phyloP scores from a whole-genome alignment of 805 yeast genomes.

The Candida stauntonica region DNA sequence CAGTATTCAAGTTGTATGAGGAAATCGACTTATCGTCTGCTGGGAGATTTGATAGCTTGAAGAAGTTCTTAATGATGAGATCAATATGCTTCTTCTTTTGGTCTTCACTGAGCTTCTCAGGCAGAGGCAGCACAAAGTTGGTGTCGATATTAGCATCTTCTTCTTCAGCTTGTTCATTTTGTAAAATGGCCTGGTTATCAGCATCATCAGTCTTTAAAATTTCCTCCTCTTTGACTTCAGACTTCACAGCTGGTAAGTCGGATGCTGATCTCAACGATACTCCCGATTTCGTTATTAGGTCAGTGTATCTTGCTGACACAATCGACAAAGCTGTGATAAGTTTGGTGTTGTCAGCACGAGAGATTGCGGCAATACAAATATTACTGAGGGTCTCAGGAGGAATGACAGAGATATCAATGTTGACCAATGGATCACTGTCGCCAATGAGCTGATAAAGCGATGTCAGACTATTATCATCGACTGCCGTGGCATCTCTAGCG shows the following conservation, averaged over 20 bases:
- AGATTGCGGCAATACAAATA: constrained; percentile 65
- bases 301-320: constrained; percentile 59
- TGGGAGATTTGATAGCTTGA: constrained; percentile 39
- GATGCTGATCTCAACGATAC: constrained; percentile 1
- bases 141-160: constrained; percentile 37
- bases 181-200: constrained; percentile 20
- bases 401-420: constrained; percentile 66
- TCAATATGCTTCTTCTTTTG: constrained; percentile 56
- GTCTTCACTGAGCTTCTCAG: constrained; percentile 45
- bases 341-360: constrained; percentile 45
- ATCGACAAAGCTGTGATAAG: constrained; percentile 67
- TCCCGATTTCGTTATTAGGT: constrained; percentile 30
- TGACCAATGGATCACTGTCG: constrained; percentile 52
- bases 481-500: constrained; percentile 32
- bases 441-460: constrained; percentile 65
- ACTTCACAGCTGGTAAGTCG: constrained; percentile 19
- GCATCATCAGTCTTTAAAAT: constrained; percentile 22
- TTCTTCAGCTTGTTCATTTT: constrained; percentile 22
- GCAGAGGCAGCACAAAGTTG: constrained; percentile 52
- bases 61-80: constrained; percentile 55
- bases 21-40: constrained; percentile 17
- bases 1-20: constrained; percentile 20
- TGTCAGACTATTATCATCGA: constrained; percentile 47
- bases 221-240: constrained; percentile 28
- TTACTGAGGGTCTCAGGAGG: constrained; percentile 59